Evolutionary conservation across 495 filamentous ascomycete species (phyloP), one percentile per base, ranked within the genome.

Genomic region (Penicillium canariense): DNA sequence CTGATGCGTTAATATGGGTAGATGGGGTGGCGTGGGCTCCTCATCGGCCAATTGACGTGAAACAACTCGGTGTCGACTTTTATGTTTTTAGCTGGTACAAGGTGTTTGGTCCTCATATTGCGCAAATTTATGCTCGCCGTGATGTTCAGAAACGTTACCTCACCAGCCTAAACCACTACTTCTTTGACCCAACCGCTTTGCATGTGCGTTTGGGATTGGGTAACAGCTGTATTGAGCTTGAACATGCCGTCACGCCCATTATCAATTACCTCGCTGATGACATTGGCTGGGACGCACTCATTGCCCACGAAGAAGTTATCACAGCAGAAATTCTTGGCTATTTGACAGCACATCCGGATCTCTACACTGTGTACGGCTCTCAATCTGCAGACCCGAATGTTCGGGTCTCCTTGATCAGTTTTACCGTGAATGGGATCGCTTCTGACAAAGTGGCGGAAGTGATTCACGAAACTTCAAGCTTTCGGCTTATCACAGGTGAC

Each of bases 41-140:
- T 14, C 86, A 89, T 60, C 68, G 86, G 17, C 63, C 61, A 7
- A 68, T 88, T 46, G 83, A 89, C 61, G 82, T 88, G 12, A 70
- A 61, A 48, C 79, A 53, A 3, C 66, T 87, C 9, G 85, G 77
- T 1, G 84, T 86, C 0, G 85, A 88, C 61, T 79, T 87, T 58
- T 89, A 89, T 61, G 67, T 76, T n/a, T 83, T 88, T 57, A 80
- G 74, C 7, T 89, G 86, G 68, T 87, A 88, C 61, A 87, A 88
- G 68, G 80, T 84, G 28, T 87, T 80, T 65, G 85, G 84, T 0
- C 86, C 86, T 2, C 86, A 88, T 55, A 71, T 87, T 22, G 72
- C 84, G 4, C 68, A 79, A 52, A 73, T 89, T 10, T 89, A 87
- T 60, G 83, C 77, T 15, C 25, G 44, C 10, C 43, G 56, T 0